These are phyloP conservation scores for Fusarium equiseti DNA, from an alignment of 2,329 filamentous ascomycete genomes.

Conservation along the genomic window DNA sequence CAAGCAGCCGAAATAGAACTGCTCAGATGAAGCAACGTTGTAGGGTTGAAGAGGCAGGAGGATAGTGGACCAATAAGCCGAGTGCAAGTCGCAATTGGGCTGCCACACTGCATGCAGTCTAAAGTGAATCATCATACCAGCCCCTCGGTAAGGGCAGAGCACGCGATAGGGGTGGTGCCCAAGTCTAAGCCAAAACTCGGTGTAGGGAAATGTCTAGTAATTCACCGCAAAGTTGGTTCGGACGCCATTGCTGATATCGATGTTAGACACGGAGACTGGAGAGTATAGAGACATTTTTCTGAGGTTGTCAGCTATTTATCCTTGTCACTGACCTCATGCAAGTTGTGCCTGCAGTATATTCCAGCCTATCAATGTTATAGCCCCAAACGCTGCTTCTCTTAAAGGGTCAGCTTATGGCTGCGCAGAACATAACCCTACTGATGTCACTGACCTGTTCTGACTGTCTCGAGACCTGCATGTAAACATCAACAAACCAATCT, in stretches of 20 bases:
- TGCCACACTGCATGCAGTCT: constrained; percentile 31
- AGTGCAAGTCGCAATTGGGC: constrained; percentile 3
- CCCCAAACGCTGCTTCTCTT: neutral
- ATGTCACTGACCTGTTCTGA: constrained; percentile 4
- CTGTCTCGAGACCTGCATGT: constrained; percentile 14
- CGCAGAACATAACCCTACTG: constrained; percentile 20
- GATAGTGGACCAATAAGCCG: neutral
- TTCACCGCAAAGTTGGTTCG: neutral
- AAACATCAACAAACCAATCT: constrained; percentile 37
- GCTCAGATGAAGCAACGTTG: neutral
- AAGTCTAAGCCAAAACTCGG: neutral
- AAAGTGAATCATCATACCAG: constrained; percentile 36
- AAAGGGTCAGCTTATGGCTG: constrained; percentile 18
- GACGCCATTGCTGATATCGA: neutral
- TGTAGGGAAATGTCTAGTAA: neutral
- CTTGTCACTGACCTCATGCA: constrained; percentile 17
- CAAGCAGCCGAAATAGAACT: neutral
- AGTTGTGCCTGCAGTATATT: constrained; percentile 31
- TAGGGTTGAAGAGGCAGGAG: neutral
- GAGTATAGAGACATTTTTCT: neutral
- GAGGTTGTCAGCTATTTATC: neutral
- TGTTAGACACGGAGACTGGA: neutral
- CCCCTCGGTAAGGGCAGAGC: constrained; percentile 27
- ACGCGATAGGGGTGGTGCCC: constrained; percentile 1
- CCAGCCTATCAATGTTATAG: constrained; percentile 17